Evolutionary conservation across 2,329 filamentous ascomycete species (phyloP).

Genomic region (Diaporthe helianthi): DNA sequence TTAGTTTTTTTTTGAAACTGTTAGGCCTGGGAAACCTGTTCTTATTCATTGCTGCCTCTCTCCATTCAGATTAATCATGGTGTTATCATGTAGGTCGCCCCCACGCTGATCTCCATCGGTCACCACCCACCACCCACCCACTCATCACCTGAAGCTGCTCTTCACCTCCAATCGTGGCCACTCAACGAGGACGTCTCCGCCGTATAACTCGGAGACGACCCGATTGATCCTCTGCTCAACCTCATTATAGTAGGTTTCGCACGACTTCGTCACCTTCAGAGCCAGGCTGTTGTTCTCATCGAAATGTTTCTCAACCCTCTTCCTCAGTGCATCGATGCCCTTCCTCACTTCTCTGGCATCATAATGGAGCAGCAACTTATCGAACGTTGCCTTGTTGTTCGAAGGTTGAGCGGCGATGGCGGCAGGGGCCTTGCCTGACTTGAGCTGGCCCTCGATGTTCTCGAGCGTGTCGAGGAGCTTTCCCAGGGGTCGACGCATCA

Average conservation of each 20-base stretch:
- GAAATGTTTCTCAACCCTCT: constrained; percentile 97
- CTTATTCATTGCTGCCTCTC: constrained; percentile 8
- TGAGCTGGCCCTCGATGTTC: constrained; percentile 78
- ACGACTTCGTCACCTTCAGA: constrained; percentile 63
- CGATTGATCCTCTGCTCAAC: constrained; percentile 67
- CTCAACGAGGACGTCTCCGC: constrained; percentile 69
- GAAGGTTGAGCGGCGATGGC: constrained; percentile 80
- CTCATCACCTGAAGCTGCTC: constrained; percentile 54
- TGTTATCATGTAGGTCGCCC: constrained; percentile 10
- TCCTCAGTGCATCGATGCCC: constrained; percentile 87
- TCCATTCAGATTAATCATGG: constrained; percentile 11
- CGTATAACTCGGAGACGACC: constrained; percentile 68
- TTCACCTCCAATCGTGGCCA: constrained; percentile 71
- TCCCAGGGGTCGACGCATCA: constrained; percentile 87
- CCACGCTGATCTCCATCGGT: not conserved
- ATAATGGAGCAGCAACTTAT: constrained; percentile 82
- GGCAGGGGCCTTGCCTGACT: constrained; percentile 63
- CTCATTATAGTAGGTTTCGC: constrained; percentile 67
- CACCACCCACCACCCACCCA: not conserved
- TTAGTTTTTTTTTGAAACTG: too few species aligned
- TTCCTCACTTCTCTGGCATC: constrained; percentile 86
- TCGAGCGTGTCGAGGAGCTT: constrained; percentile 92
- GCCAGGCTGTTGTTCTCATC: constrained; percentile 74
- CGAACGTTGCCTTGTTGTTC: constrained; percentile 82
- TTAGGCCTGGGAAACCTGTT: not conserved